Conservation (phyloP, 345 rosid genomes). For the Sonneratia caseolaris region DNA sequence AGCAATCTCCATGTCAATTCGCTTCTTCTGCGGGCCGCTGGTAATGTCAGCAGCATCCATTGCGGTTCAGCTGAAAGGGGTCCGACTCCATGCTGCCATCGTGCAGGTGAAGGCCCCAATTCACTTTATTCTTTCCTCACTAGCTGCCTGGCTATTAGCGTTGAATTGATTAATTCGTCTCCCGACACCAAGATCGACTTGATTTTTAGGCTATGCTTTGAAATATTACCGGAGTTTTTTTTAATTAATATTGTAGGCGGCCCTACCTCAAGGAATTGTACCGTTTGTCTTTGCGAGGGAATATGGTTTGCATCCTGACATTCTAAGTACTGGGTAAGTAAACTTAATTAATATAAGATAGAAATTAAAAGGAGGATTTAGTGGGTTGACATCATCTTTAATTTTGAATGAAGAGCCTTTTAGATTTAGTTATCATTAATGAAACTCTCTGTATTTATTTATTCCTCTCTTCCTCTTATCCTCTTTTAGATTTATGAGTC, state of each 20-base stretch:
- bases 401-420: too few relatives aligned
- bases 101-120: conserved; percentile 36
- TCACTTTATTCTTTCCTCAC: neutral
- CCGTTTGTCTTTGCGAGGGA: conserved; percentile 78
- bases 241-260: conserved; percentile 33
- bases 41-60: conserved; percentile 46
- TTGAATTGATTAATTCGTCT: neutral
- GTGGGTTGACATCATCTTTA: too few relatives aligned
- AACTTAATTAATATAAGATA: neutral
- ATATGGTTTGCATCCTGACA: conserved; percentile 63
- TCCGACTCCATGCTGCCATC: conserved; percentile 54
- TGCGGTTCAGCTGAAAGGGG: conserved; percentile 39
- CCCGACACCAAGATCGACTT: neutral
- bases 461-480: too few relatives aligned
- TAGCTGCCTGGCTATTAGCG: neutral
- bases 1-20: conserved; percentile 45
- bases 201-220: neutral
- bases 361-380: too few relatives aligned
- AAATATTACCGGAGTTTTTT: neutral
- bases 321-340: conserved; percentile 67
- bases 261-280: conserved; percentile 77
- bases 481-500: neutral
- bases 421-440: too few relatives aligned
- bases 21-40: conserved; percentile 54
- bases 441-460: too few relatives aligned